A percentile compares a stretch with the other conserved stretches of the same genome.
These are phyloP conservation scores for Curvularia sp. DNA, from an alignment of 2,329 filamentous ascomycete genomes.

Conservation along the genomic window DNA sequence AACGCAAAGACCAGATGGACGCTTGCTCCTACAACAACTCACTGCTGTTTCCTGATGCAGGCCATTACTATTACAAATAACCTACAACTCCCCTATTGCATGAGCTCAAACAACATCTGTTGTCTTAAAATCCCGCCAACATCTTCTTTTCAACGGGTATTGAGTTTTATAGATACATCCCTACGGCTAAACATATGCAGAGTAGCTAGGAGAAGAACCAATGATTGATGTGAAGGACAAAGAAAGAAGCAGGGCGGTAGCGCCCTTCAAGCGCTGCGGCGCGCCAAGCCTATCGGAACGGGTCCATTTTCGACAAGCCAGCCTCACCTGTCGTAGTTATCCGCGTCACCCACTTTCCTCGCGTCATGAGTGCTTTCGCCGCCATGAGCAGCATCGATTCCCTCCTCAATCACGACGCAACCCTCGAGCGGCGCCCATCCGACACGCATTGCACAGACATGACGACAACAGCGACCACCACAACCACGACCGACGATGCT, in stretches of 20 bases:
- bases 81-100: no score
- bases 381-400: slow-evolving; percentile 48
- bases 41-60: no score
- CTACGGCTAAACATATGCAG: background rate
- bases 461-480: background rate
- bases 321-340: slow-evolving; percentile 3
- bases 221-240: background rate
- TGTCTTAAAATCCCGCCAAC: no score
- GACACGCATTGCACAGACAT: slow-evolving; percentile 8
- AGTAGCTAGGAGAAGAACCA: background rate
- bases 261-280: slow-evolving; percentile 12
- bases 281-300: slow-evolving; percentile 26
- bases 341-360: slow-evolving; percentile 1
- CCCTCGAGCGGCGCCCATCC: slow-evolving; percentile 24
- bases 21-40: no score
- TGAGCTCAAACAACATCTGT: no score
- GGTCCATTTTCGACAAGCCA: slow-evolving; percentile 23
- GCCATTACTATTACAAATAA: no score
- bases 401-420: slow-evolving; percentile 46
- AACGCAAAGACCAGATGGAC: no score
- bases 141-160: background rate
- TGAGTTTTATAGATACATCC: background rate
- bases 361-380: slow-evolving; percentile 15
- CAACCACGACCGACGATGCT: slow-evolving; percentile 45
- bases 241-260: background rate